phyloP scores from a whole-genome alignment of 2,329 filamentous ascomycete genomes.

The Fusarium veterinarium region DNA sequence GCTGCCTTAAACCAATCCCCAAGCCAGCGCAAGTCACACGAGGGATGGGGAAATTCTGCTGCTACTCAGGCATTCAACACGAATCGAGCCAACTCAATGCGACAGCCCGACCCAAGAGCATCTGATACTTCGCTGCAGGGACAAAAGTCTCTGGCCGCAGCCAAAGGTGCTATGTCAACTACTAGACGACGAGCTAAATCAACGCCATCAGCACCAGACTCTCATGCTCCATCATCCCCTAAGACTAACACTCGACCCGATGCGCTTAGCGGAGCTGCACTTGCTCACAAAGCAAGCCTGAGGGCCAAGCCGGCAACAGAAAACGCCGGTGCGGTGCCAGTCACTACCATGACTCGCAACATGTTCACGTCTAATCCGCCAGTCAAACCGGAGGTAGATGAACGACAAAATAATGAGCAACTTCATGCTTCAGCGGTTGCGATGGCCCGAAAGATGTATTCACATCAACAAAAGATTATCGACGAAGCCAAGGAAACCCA shows the following conservation, averaged over 20 bases:
- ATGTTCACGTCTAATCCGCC: conserved; percentile 84
- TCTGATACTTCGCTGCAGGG: conserved; percentile 60
- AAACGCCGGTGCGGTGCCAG: conserved; percentile 74
- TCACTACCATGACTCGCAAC: conserved; percentile 74
- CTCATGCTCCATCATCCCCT: conserved; percentile 26
- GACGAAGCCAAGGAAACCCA: conserved; percentile 61
- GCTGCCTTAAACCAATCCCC: conserved; percentile 45
- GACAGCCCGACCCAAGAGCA: conserved; percentile 32
- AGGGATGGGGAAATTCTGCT: conserved; percentile 73
- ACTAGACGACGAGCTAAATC: conserved; percentile 73
- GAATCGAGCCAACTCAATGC: conserved; percentile 47
- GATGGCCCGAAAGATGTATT: conserved; percentile 91
- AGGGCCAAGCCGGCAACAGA: conserved; percentile 60
- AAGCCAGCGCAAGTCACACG: conserved; percentile 41
- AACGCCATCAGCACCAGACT: conserved; percentile 59
- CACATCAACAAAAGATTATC: conserved; percentile 71
- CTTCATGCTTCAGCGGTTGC: conserved; percentile 85
- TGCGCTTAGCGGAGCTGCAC: conserved; percentile 78
- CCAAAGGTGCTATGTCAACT: conserved; percentile 78
- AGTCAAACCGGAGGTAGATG: conserved; percentile 77
- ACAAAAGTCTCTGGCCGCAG: conserved; percentile 77
- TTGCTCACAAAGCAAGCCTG: conserved; percentile 68
- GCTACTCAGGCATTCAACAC: conserved; percentile 72
- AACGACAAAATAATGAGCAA: conserved; percentile 76
- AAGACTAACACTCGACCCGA: conserved; percentile 65